phyloP scores from a whole-genome alignment of 75 land plant species.

The Larix kaempferi region DNA sequence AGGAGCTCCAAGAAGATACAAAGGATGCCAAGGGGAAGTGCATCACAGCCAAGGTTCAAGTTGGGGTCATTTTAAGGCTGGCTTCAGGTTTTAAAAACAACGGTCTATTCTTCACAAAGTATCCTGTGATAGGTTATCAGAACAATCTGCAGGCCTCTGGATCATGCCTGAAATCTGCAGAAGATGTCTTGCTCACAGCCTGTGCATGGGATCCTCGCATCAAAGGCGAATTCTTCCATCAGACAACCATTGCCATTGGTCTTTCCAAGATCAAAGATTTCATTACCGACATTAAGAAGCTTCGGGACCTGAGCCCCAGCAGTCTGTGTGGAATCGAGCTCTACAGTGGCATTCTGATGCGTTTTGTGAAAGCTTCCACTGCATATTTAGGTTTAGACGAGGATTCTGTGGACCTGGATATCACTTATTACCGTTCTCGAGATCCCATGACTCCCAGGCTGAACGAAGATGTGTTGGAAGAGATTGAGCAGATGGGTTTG shows the following conservation, averaged over 20 bases:
- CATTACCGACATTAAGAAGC: slow-evolving; percentile 53
- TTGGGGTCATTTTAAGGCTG: background rate
- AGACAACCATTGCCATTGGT: slow-evolving; percentile 45
- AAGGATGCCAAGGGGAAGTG: slow-evolving; percentile 24
- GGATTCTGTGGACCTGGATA: slow-evolving; percentile 57
- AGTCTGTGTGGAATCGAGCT: slow-evolving; percentile 50
- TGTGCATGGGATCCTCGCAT: slow-evolving; percentile 74
- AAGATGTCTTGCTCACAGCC: background rate
- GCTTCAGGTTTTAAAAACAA: slow-evolving; percentile 56
- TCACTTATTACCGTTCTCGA: slow-evolving; percentile 58
- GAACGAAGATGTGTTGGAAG: slow-evolving; percentile 62
- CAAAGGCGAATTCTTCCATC: slow-evolving; percentile 57
- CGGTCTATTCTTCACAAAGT: slow-evolving; percentile 44
- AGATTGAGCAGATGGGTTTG: slow-evolving; percentile 73
- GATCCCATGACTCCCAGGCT: slow-evolving; percentile 51
- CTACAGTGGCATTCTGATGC: slow-evolving; percentile 69
- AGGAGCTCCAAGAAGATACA: slow-evolving; percentile 38
- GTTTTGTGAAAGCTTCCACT: slow-evolving; percentile 51
- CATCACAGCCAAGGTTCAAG: background rate
- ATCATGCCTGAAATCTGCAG: slow-evolving; percentile 39
- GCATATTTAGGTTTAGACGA: slow-evolving; percentile 66
- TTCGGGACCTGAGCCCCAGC: slow-evolving; percentile 35
- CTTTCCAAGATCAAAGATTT: slow-evolving; percentile 39
- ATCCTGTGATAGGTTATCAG: slow-evolving; percentile 64
- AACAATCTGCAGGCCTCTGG: slow-evolving; percentile 63